Percentiles rank a stretch among this genome's conserved stretches.
Evolutionary conservation across 2,329 filamentous ascomycete species (phyloP).

Genomic region (Arthroderma sp.): DNA sequence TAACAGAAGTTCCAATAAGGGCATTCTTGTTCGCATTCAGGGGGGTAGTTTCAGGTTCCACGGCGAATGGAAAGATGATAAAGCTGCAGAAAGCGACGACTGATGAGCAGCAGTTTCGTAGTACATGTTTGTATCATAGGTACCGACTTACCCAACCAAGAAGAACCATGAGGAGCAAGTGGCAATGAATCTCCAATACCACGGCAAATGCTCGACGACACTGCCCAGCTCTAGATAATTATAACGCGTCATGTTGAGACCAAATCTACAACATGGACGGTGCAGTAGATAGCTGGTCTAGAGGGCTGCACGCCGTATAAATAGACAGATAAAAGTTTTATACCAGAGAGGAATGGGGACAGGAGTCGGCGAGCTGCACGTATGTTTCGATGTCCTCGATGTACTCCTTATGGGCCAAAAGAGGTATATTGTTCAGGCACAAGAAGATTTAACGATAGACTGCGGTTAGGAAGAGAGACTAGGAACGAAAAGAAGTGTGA

Average conservation of each 20-base stretch:
- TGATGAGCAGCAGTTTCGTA: not conserved
- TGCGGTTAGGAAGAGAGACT: not conserved
- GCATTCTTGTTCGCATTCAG: slow-evolving; percentile 14
- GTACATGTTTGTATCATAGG: not conserved
- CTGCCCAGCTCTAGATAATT: slow-evolving; percentile 1
- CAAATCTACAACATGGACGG: too few species aligned
- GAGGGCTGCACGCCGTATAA: too few species aligned
- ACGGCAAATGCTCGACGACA: slow-evolving; percentile 9
- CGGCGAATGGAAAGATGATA: slow-evolving; percentile 19
- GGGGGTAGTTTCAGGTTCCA: slow-evolving; percentile 12
- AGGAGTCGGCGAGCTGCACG: not conserved
- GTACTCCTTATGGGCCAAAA: too few species aligned
- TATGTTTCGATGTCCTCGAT: not conserved
- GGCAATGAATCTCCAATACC: slow-evolving; percentile 18
- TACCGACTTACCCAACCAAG: slow-evolving; percentile 18
- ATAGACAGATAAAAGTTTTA: too few species aligned
- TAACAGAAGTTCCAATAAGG: slow-evolving; percentile 15
- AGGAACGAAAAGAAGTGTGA: not conserved
- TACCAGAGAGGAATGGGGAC: too few species aligned
- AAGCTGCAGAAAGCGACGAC: slow-evolving; percentile 13
- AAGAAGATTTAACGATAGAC: not conserved
- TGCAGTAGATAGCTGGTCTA: too few species aligned
- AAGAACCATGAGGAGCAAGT: slow-evolving; percentile 16
- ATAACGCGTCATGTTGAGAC: too few species aligned
- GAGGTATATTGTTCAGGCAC: too few species aligned